phyloP scores from a whole-genome alignment of 2,329 filamentous ascomycete species.

The Chaetomiaceae sp. region DNA sequence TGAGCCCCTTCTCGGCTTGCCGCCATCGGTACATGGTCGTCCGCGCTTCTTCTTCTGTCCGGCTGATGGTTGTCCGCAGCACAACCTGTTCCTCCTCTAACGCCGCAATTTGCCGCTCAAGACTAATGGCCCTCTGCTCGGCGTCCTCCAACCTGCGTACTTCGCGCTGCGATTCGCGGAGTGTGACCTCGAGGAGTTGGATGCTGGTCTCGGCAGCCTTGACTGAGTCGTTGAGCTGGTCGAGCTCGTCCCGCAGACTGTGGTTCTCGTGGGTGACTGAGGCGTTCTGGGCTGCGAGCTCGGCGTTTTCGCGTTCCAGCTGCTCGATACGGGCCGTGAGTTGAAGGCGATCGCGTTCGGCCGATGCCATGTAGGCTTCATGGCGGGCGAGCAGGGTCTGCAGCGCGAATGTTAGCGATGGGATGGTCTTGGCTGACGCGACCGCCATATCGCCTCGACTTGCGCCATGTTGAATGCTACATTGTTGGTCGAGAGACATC shows the following conservation, averaged over 20 bases:
- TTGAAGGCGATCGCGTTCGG: constrained; percentile 73
- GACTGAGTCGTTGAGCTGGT: constrained; percentile 73
- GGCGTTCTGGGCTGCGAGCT: constrained; percentile 71
- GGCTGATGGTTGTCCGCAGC: constrained; percentile 60
- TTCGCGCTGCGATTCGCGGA: constrained; percentile 72
- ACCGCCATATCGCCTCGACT: constrained; percentile 1
- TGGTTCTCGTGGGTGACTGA: constrained; percentile 78
- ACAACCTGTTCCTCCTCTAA: constrained; percentile 76
- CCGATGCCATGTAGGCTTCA: constrained; percentile 89
- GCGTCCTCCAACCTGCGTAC: constrained; percentile 68
- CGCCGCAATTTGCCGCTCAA: constrained; percentile 72
- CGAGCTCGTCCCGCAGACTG: constrained; percentile 73
- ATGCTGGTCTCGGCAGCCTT: constrained; percentile 75
- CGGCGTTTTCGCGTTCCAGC: constrained; percentile 67
- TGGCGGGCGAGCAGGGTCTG: constrained; percentile 89
- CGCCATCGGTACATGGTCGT: constrained; percentile 78
- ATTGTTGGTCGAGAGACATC: not conserved
- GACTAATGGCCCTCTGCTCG: constrained; percentile 65
- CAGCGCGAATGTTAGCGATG: constrained; percentile 64
- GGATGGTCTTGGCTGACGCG: constrained; percentile 9
- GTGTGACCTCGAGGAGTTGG: constrained; percentile 65
- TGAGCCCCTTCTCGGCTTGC: constrained; percentile 72
- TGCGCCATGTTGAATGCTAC: constrained; percentile 9
- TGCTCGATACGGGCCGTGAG: constrained; percentile 67
- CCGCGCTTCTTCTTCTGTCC: constrained; percentile 67